Evolutionary conservation across 805 yeast species (phyloP), one percentile per base, ranked within the genome.

Genomic region (Sugiyamaella chiloensis): DNA sequence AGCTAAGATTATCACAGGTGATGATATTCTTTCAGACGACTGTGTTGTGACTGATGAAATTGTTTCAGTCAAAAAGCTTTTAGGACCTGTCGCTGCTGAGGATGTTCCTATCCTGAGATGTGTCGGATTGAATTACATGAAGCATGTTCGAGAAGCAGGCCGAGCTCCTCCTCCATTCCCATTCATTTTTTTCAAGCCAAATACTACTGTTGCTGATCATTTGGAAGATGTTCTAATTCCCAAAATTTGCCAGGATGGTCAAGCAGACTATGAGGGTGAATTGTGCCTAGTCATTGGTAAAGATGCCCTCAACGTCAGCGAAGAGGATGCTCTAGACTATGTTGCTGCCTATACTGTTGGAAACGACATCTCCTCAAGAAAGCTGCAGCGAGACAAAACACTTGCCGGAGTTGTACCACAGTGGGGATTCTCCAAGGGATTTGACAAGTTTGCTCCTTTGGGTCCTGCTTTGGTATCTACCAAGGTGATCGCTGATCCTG

Each of bases 361-460:
- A 5, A 73, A 76, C 55, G 81, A 76, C 56, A 75, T 72, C 76
- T 21, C 77, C 73, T 54, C 66, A 79, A 46, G 70, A 70, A 12
- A 75, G 79, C 80, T 80, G 75, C 56, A 64, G 68, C 40, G 66
- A 69, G 39, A 63, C 72, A 31, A 78, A 79, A n/a, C n/a, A n/a
- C n/a, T n/a, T n/a, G n/a, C n/a, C n/a, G n/a, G n/a, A n/a, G n/a
- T n/a, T 29, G 77, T 78, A 2, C 67, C 77, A n/a, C 81, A 76
- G 52, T 76, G 75, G 68, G 61, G 68, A 29, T 60, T 68, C 6
- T 75, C 77, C 8, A 76, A 76, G 59, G 69, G 70, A 68, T 74
- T 72, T 51, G 81, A 76, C 47, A 69, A 70, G 2, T 75, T 71
- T 70, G 78, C 78, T 1, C 80, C 80, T 24, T 54, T 76, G 39